These are phyloP conservation scores for Kazachstania sp. DNA, from an alignment of 1,139 yeast genomes.

Conservation along the genomic window DNA sequence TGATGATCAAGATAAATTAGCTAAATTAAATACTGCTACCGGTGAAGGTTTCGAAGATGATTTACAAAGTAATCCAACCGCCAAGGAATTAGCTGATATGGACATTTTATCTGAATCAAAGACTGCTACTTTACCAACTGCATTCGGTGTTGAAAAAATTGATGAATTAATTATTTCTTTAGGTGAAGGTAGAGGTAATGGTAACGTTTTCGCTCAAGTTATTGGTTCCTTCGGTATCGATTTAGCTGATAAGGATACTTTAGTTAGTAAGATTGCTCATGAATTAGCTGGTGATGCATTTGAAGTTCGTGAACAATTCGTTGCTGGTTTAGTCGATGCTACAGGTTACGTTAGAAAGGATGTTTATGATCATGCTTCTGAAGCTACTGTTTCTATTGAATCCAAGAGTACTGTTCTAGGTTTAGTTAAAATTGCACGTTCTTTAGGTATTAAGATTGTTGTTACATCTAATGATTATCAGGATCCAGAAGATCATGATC, in stretches of 20 bases:
- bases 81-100: slow-evolving; percentile 3
- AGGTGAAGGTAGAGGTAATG: not conserved
- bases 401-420: slow-evolving; percentile 27
- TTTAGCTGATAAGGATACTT: not conserved
- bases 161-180: not conserved
- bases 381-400: slow-evolving; percentile 25
- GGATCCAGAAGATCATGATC: not conserved
- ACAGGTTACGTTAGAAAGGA: slow-evolving; percentile 27
- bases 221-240: slow-evolving; percentile 7
- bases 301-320: slow-evolving; percentile 34
- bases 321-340: slow-evolving; percentile 38
- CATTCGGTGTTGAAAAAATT: not conserved
- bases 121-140: not conserved
- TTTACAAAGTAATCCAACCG: slow-evolving; percentile 5
- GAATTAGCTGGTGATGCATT: slow-evolving; percentile 21
- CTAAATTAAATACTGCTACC: slow-evolving; percentile 1
- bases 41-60: slow-evolving; percentile 6
- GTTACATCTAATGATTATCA: slow-evolving; percentile 7
- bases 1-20: slow-evolving; percentile 3
- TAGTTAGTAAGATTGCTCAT: slow-evolving; percentile 18
- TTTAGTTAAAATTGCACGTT: slow-evolving; percentile 33
- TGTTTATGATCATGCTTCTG: slow-evolving; percentile 2
- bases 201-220: slow-evolving; percentile 8
- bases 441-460: slow-evolving; percentile 33
- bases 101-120: not conserved